phyloP scores from a whole-genome alignment of 1,284 basidiomycete genomes.

The Marasmius sp. region DNA sequence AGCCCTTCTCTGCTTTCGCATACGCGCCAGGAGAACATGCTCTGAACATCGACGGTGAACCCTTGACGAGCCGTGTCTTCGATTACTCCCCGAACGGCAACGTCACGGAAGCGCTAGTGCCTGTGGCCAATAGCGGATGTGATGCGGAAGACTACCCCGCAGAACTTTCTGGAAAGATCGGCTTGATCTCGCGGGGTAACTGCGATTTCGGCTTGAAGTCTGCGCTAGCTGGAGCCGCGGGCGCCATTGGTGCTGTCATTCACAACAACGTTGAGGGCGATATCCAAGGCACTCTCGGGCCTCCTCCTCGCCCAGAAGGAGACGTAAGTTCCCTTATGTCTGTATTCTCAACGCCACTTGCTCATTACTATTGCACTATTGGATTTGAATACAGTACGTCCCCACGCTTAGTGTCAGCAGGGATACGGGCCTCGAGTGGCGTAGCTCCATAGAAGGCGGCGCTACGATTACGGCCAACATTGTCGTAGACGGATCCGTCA shows the following conservation, averaged over 20 bases:
- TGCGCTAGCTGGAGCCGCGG: slow-evolving; percentile 21
- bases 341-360: neutral
- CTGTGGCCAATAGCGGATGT: neutral
- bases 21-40: neutral
- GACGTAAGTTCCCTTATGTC: slow-evolving; percentile 12
- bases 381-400: neutral
- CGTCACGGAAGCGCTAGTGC: neutral
- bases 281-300: slow-evolving; percentile 15
- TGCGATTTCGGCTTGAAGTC: slow-evolving; percentile 24
- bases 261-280: slow-evolving; percentile 23
- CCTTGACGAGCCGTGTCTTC: neutral
- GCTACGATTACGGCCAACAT: neutral
- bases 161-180: slow-evolving; percentile 21
- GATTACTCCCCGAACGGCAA: neutral
- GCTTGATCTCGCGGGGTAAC: slow-evolving; percentile 22
- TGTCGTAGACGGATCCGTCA: slow-evolving; percentile 4
- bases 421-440: neutral
- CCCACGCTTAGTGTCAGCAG: neutral
- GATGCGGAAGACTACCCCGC: slow-evolving; percentile 18
- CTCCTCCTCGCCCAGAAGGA: slow-evolving; percentile 19
- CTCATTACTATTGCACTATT: slow-evolving; percentile 15
- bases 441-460: neutral
- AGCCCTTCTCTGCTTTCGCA: neutral
- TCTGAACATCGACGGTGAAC: neutral
- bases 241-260: slow-evolving; percentile 22